Evolutionary conservation across 305 asterid genomes (phyloP).

Genomic region (Salvia sclarea): DNA sequence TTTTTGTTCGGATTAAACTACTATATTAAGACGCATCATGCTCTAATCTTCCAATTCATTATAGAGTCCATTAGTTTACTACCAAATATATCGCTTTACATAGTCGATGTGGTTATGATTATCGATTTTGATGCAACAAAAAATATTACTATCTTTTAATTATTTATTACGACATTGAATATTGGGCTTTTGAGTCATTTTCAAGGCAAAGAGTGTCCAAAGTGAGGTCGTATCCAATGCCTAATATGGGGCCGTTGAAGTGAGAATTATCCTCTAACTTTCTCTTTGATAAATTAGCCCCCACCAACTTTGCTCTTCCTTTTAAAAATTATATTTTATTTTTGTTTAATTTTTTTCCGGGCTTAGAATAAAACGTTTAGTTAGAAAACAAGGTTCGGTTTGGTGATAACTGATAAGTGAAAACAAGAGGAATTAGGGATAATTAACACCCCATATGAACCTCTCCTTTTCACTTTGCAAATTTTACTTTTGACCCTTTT

Average conservation of each 20-base stretch:
- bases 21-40: conserved; percentile 33
- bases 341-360: background rate
- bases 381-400: conserved; percentile 25
- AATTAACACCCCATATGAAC: conserved; percentile 2
- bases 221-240: conserved; percentile 50
- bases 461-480: background rate
- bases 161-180: conserved; percentile 26
- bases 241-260: conserved; percentile 31
- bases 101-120: conserved; percentile 28
- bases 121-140: conserved; percentile 24
- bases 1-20: conserved; percentile 13
- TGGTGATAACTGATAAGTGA: conserved; percentile 30
- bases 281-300: conserved; percentile 34
- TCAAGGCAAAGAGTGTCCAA: conserved; percentile 36
- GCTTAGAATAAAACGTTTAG: background rate
- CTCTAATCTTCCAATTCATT: conserved; percentile 41
- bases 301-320: conserved; percentile 28
- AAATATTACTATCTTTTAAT: background rate
- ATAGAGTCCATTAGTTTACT: conserved; percentile 16
- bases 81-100: conserved; percentile 30
- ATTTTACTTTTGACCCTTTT: background rate
- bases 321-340: background rate
- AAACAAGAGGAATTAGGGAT: conserved; percentile 16
- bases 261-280: conserved; percentile 33
- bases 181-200: conserved; percentile 37